A percentile compares a stretch with the other conserved stretches of the same genome.
These are phyloP conservation scores for Emmonsiellopsis sp. DNA, from an alignment of 2,329 filamentous ascomycete species.

Conservation along the genomic window DNA sequence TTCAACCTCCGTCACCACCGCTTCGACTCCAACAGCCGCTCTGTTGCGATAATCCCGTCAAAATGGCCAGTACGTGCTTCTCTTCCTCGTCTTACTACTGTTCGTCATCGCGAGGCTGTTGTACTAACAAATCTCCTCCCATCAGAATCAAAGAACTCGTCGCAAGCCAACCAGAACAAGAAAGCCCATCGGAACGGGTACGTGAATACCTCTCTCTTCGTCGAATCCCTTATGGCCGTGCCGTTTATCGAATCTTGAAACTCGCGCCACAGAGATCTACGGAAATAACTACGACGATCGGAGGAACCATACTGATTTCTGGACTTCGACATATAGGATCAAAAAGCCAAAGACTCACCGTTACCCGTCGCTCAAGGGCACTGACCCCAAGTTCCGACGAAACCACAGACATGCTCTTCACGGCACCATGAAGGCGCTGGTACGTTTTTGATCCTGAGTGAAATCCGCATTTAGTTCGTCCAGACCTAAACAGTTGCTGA, in stretches of 20 bases:
- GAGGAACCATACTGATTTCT: conserved; percentile 1
- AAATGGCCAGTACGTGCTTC: conserved; percentile 38
- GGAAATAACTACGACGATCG: neutral
- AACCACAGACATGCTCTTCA: conserved; percentile 99
- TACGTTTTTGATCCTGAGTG: conserved; percentile 44
- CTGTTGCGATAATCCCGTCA: conserved; percentile 33
- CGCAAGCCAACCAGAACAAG: conserved; percentile 95
- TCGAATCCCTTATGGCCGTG: neutral
- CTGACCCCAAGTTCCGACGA: conserved; percentile 98
- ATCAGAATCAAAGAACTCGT: conserved; percentile 99
- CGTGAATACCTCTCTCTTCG: conserved; percentile 28
- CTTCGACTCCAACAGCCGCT: conserved; percentile 28
- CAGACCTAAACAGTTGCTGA: conserved; percentile 20
- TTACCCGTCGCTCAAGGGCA: conserved; percentile 97
- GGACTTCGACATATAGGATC: conserved; percentile 56
- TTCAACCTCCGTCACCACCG: conserved; percentile 29
- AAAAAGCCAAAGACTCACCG: conserved; percentile 99
- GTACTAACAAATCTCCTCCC: conserved; percentile 9
- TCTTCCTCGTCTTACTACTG: too few relatives aligned
- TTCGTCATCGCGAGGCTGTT: too few relatives aligned
- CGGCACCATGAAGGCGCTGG: conserved; percentile 95
- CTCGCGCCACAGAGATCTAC: neutral
- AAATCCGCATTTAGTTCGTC: conserved; percentile 16
- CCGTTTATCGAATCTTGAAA: neutral
- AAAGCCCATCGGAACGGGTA: conserved; percentile 99